These are phyloP conservation scores for Hypoxylon sp. DNA, from an alignment of 2,329 filamentous ascomycete genomes.

Conservation along the genomic window DNA sequence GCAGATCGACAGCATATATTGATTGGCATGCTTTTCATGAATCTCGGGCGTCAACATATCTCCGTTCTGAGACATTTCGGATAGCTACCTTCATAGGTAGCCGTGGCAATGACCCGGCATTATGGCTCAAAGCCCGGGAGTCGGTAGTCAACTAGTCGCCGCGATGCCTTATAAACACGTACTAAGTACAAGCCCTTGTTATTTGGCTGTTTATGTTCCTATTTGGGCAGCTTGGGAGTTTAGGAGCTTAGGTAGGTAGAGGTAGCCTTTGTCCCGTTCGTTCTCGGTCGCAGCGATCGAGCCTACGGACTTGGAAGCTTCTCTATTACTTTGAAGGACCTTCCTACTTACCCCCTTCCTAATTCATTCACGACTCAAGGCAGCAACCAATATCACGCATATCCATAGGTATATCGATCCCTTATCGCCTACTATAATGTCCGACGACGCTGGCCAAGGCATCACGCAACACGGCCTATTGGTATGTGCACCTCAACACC, in stretches of 20 bases:
- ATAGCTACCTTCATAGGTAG: not conserved
- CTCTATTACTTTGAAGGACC: not conserved
- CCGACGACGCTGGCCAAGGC: conserved; percentile 40
- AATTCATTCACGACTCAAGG: not conserved
- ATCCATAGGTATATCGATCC: not conserved
- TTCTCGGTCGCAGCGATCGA: not conserved
- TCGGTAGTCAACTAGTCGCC: not conserved
- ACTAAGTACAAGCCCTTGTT: not conserved
- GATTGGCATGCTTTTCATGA: not conserved
- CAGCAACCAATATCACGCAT: not conserved
- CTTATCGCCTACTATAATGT: not conserved
- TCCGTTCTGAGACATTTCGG: not conserved
- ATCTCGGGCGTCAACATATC: not conserved
- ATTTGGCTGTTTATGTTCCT: not conserved
- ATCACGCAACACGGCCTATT: conserved; percentile 35
- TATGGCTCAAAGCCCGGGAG: not conserved
- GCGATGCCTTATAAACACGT: not conserved
- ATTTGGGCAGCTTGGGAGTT: not conserved
- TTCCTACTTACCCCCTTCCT: not conserved
- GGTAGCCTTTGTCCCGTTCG: not conserved
- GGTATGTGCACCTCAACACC: conserved; percentile 24
- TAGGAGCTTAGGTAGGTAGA: not conserved
- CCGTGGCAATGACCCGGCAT: no score
- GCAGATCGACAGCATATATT: not conserved
- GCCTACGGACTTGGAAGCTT: not conserved